phyloP scores from a whole-genome alignment of 345 rosid species.

The Eucalyptus erythrocorys region DNA sequence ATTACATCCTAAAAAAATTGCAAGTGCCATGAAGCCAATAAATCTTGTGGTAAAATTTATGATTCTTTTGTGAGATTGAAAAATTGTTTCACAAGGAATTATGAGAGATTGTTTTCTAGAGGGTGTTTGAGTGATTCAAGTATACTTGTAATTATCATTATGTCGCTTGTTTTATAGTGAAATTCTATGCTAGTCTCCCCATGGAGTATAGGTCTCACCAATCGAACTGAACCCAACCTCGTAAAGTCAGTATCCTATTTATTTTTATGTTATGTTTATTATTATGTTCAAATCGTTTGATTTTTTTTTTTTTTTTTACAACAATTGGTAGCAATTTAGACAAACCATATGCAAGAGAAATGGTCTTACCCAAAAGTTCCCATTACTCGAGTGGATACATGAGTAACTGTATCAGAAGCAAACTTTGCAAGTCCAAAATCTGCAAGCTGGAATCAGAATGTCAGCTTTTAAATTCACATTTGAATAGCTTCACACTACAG shows the following conservation, averaged over 20 bases:
- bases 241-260: not conserved
- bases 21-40: not conserved
- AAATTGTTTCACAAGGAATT: not conserved
- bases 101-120: not conserved
- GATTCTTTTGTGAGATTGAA: not conserved
- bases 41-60: not conserved
- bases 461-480: accelerated
- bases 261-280: too few species aligned
- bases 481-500: not conserved
- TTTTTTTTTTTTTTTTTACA: too few species aligned
- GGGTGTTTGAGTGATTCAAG: too few species aligned
- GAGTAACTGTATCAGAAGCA: constrained; percentile 60
- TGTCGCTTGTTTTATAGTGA: not conserved
- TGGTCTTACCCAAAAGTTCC: constrained; percentile 78
- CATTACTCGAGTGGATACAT: constrained; percentile 84
- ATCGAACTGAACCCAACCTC: accelerated
- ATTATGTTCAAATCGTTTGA: not conserved
- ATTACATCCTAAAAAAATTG: not conserved
- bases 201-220: accelerated
- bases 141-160: not conserved
- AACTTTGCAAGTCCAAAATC: constrained; percentile 90
- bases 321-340: accelerated
- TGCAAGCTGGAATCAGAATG: constrained; percentile 37
- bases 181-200: not conserved
- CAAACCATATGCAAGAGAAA: not conserved